These are phyloP conservation scores for Usnea hakonensis DNA, from an alignment of 495 filamentous ascomycete genomes.

Conservation along the genomic window DNA sequence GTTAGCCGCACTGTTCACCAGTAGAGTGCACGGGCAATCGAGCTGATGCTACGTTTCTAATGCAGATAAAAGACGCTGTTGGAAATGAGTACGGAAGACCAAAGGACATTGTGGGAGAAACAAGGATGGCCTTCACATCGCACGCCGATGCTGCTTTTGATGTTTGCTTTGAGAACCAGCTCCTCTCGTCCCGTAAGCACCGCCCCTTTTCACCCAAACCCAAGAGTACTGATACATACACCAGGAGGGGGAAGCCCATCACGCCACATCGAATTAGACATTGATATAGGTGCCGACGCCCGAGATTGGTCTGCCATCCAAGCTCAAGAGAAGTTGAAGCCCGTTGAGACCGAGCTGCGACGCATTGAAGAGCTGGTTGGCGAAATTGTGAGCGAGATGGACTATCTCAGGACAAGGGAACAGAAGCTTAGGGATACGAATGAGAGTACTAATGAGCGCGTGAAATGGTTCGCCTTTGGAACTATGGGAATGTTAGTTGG, in stretches of 20 bases:
- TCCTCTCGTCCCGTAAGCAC: conserved; percentile 54
- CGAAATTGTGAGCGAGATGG: conserved; percentile 81
- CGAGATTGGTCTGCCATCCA: conserved; percentile 98
- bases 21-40: background rate
- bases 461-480: conserved; percentile 96
- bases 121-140: conserved; percentile 90
- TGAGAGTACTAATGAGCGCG: conserved; percentile 97
- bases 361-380: conserved; percentile 81
- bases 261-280: conserved; percentile 87
- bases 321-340: conserved; percentile 94
- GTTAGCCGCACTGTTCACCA: conserved; percentile 46
- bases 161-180: conserved; percentile 90
- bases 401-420: conserved; percentile 83
- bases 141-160: conserved; percentile 91
- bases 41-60: background rate
- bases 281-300: conserved; percentile 97
- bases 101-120: conserved; percentile 86
- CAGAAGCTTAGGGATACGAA: conserved; percentile 97
- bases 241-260: conserved; percentile 46
- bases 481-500: conserved; percentile 91
- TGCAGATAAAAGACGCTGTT: conserved; percentile 83
- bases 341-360: conserved; percentile 89
- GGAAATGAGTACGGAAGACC: conserved; percentile 92
- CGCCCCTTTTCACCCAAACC: conserved; percentile 6
- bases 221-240: background rate